Conservation (phyloP, 257 asterid species). For the Fraxinus cuspidata region DNA sequence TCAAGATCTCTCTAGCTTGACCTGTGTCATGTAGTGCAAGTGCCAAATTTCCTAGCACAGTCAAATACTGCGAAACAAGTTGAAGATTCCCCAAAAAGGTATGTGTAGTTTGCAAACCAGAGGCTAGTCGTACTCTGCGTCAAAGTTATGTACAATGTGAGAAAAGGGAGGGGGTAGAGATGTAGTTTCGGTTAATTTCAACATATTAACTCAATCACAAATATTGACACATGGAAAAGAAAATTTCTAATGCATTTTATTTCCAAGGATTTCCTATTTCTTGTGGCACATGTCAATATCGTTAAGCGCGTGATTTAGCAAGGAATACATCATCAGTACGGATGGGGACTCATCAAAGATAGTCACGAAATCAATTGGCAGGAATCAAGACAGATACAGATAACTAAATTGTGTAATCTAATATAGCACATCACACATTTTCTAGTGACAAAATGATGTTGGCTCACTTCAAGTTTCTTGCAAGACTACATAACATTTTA, state of each 20-base stretch:
- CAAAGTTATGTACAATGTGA: slow-evolving; percentile 14
- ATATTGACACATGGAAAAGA: not conserved
- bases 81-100: slow-evolving; percentile 85
- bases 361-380: not conserved
- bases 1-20: slow-evolving; percentile 93
- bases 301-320: not conserved
- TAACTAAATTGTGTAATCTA: not conserved
- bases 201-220: not conserved
- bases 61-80: slow-evolving; percentile 92
- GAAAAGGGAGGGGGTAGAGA: slow-evolving; percentile 13
- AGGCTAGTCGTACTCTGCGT: slow-evolving; percentile 77
- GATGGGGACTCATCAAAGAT: not conserved
- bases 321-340: not conserved
- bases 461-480: not conserved
- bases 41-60: slow-evolving; percentile 84
- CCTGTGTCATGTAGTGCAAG: slow-evolving; percentile 89
- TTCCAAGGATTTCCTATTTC: not conserved
- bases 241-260: not conserved
- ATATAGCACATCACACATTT: not conserved
- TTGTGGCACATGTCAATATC: not conserved
- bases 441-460: not conserved
- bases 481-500: too few species aligned
- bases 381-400: not conserved
- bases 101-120: slow-evolving; percentile 94
- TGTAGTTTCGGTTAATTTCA: not conserved